These are phyloP conservation scores for Chalaropsis thielavioides DNA, from an alignment of 2,329 filamentous ascomycete species.

Conservation along the genomic window DNA sequence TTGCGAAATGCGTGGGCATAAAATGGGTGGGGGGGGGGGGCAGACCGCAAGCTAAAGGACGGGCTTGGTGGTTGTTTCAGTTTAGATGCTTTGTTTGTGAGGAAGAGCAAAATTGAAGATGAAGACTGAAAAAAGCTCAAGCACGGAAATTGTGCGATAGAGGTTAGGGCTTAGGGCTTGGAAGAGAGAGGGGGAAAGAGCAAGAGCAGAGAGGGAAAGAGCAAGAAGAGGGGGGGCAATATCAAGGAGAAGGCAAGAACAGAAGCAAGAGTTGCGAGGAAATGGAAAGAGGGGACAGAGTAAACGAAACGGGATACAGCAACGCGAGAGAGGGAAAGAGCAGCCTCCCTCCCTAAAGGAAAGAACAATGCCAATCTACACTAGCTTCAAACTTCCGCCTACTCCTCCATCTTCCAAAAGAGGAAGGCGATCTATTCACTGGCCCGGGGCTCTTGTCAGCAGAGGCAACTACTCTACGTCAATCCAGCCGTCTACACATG, in stretches of 20 bases:
- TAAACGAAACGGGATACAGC: background rate
- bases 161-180: conserved; percentile 1
- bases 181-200: background rate
- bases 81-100: background rate
- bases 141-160: background rate
- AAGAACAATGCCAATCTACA: no score
- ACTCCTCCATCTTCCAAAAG: no score
- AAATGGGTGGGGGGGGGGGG: background rate
- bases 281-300: background rate
- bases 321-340: no score
- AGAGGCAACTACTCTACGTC: no score
- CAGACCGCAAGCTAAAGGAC: background rate
- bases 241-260: background rate
- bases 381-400: no score
- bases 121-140: background rate
- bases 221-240: background rate
- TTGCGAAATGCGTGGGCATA: background rate
- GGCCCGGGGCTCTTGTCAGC: no score
- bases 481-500: no score
- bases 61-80: background rate
- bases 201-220: background rate
- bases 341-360: no score
- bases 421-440: no score
- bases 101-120: background rate
- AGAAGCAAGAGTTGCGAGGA: background rate